Conservation (phyloP, 805 yeast genomes). For the Candida lessepsii region DNA sequence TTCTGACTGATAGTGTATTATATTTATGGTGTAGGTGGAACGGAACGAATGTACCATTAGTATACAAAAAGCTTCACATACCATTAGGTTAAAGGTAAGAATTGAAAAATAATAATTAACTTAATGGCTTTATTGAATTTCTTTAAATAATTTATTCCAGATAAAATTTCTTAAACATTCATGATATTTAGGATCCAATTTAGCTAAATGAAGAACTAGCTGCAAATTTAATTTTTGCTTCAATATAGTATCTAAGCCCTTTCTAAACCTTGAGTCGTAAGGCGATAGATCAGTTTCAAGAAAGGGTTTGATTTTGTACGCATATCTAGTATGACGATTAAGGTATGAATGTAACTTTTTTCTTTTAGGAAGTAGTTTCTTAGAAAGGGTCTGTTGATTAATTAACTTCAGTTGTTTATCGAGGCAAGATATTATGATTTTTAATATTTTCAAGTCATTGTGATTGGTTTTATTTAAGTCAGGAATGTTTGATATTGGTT, state of each 20-base stretch:
- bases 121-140: constrained; percentile 2
- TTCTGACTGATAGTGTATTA: too few relatives aligned
- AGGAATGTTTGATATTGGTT: too few relatives aligned
- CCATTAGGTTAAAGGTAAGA: too few relatives aligned
- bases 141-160: background rate
- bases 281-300: background rate
- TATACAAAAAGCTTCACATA: too few relatives aligned
- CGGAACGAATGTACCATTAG: too few relatives aligned
- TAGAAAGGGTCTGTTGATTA: background rate
- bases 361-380: constrained; percentile 2
- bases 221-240: constrained; percentile 1
- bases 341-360: constrained; percentile 5
- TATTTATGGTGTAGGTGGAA: too few relatives aligned
- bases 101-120: background rate
- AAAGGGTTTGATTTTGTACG: constrained; percentile 1
- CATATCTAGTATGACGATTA: constrained; percentile 5
- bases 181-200: background rate
- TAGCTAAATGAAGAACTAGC: constrained; percentile 4
- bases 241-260: background rate
- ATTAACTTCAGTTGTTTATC: constrained; percentile 1
- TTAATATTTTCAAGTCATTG: background rate
- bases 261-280: constrained; percentile 1
- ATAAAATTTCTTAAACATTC: background rate
- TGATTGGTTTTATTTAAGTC: background rate
- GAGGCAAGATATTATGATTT: background rate